Evolutionary conservation across 306 rosid species (phyloP), one percentile per base, ranked within the genome.

Genomic region (Lathyrus aphaca): DNA sequence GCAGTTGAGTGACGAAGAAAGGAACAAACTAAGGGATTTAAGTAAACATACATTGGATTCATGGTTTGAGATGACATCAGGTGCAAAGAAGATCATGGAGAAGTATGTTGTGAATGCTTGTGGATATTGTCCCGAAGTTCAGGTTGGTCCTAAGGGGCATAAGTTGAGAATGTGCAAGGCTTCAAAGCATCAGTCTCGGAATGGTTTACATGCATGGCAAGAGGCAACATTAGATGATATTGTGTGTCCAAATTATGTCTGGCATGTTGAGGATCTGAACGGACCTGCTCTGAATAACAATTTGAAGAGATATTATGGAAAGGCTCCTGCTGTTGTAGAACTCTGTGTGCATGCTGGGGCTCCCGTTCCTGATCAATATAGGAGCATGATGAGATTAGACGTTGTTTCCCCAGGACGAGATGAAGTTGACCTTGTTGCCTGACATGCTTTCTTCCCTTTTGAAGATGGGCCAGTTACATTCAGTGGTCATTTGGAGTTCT

Each of bases 151-250:
- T 3, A 85, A 80, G 84, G 96, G 97, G 43, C 97, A 91, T 80
- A 91, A 91, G 81, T 89, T 89, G 68, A 89, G 97, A 78, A 82
- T 82, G 86, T 89, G 97, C 72, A 81, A 83, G 82, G 97, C 90
- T 56, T 81, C 94, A n/a, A 89, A 87, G 82, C 97, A 91, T 71
- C 97, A 89, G 73, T 87, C 91, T 54, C 90, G 96, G 8, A 79
- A 91, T 19, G 97, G 97, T 50, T 76, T 91, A 76, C 97, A 91
- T 66, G 96, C 96, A 60, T 92, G 97, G 97, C 95, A 92, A 73
- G 92, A 92, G 74, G 96, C 96, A 12, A 87, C 78, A 29, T 63
- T 89, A 44, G 88, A 89, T 15, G 95, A 89, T 72, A 68, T 89
- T 35, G 84, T 89, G 27, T 79, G 82, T 77, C 89, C 92, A 0